These are phyloP conservation scores for Neoboletus magnificus DNA, from an alignment of 768 basidiomycete genomes.

Conservation along the genomic window DNA sequence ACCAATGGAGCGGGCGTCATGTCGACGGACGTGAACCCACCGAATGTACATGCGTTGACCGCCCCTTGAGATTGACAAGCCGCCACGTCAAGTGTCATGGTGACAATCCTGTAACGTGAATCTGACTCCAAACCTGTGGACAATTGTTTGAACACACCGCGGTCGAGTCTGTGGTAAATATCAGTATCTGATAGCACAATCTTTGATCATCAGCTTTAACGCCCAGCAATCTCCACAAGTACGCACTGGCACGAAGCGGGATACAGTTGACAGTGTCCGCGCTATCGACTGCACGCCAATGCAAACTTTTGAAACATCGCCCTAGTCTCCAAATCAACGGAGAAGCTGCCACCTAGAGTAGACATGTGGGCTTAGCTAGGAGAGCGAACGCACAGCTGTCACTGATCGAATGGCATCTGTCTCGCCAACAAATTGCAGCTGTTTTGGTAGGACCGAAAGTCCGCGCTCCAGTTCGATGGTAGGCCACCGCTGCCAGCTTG, in stretches of 20 bases:
- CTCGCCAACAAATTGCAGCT: slow-evolving; percentile 2
- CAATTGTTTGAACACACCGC: background rate
- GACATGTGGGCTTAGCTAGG: too few species aligned
- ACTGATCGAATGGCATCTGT: slow-evolving; percentile 3
- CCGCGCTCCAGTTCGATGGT: background rate
- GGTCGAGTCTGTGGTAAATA: background rate
- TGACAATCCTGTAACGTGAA: background rate
- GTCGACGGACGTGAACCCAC: background rate
- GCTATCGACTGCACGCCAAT: background rate
- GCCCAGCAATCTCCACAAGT: background rate
- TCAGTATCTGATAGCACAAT: background rate
- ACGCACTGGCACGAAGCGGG: background rate
- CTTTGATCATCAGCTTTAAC: background rate
- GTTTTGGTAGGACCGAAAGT: background rate
- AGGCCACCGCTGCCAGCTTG: background rate
- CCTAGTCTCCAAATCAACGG: too few species aligned
- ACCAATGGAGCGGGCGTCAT: background rate
- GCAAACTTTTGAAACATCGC: background rate
- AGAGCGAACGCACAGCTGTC: background rate
- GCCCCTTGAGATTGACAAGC: background rate
- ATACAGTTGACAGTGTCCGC: background rate
- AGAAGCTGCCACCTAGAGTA: too few species aligned
- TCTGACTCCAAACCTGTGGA: background rate
- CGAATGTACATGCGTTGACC: background rate
- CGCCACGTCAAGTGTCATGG: background rate